Base-by-base conservation (phyloP, 2,329 filamentous ascomycete species). In the Seiridium unicorne region DNA sequence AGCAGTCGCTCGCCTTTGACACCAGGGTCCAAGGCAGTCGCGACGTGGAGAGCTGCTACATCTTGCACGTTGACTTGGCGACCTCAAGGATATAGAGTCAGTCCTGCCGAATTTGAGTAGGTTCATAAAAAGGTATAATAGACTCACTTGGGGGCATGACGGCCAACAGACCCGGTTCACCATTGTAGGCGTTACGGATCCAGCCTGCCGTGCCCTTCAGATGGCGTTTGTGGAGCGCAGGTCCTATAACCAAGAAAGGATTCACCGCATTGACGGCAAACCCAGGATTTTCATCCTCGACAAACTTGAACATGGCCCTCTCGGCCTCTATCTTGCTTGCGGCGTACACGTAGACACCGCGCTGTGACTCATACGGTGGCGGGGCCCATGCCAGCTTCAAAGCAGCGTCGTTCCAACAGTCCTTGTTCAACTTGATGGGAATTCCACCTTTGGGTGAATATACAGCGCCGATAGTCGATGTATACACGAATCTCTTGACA, bases 1-100 rank as follows among this genome's bases (percentile, higher is more conserved):
- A 59, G 40, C 9, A 59, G 18, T 44, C 57, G 57, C 32, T 59
- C 57, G 13, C 35, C 34, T 36, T 59, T 13, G n/a, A 54, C 42
- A 13, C 42, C 49, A 3, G 57, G 57, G 48, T 59, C 48, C 34
- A 59, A 35, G 47, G 57, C 49, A 46, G 57, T 48, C 26, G 57
- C 57, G 36, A 59, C 48, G 46, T 59, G 57, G 26, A 59, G 13
- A 5, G 31, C 36, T 4, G 57, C 57, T 31, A 42, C 48, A 38
- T 59, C 57, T 46, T 55, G 48, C 5, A 59, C 57, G 35, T 59
- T 55, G 36, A 59, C 49, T 8, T 51, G 56, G 46, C 56, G 53
- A 9, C 10, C 47, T 51, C 10, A 9, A 44, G 42, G 42, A n/a
- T 10, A 44, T n/a, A 44, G 18, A 26, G 18, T 26, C 18, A 26